Evolutionary conservation across 2,329 filamentous ascomycete species (phyloP), one percentile per base, ranked within the genome.

Genomic region (Microdochium bolleyi): DNA sequence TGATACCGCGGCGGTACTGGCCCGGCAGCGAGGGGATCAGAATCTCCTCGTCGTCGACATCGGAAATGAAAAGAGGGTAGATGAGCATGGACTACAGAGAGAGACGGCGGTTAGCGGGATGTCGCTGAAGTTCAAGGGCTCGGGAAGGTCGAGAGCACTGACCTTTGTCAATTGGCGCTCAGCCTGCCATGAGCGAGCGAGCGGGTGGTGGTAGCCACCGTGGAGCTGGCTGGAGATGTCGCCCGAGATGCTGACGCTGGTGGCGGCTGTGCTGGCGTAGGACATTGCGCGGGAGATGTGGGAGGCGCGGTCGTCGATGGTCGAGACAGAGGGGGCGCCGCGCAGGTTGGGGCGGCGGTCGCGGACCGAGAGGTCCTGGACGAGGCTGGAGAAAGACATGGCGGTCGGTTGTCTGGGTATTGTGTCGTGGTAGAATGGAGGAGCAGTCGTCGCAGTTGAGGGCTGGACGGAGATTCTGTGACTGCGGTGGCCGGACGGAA

Each of bases 61-160:
- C 94, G 63, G 94, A 95, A 59, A 99, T 83, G 75, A 99, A 99
- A 60, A 99, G 80, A 13, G 94, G 94, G 73, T 95, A 97, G 64
- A 99, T 96, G 64, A 99, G 86, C 94, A 97, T 97, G 37, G 92
- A 94, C 90, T 96, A 63, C 2, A 49, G 5, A 30, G 11, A 5
- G 16, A 19, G 37, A 5, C 25, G 13, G 19, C 14, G 14, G 30
- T 56, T 48, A 53, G 49, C 10, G 55, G 21, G 9, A 46, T 10
- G 49, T 56, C 46, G 51, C 11, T 37, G 24, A 48, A 13, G 27
- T 11, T 14, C 49, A 24, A 25, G n/a, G 24, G 48, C n/a, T 19
- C 27, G 25, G 22, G 32, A 49, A 10, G n/a, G 24, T 9, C 10
- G 19, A 11, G 41, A 53, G 24, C 25, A 62, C 76, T 53, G 60